A percentile compares a stretch with the other conserved stretches of the same genome.
Evolutionary conservation across 768 basidiomycete species (phyloP).

Genomic region (Pleurotus ostreatus): DNA sequence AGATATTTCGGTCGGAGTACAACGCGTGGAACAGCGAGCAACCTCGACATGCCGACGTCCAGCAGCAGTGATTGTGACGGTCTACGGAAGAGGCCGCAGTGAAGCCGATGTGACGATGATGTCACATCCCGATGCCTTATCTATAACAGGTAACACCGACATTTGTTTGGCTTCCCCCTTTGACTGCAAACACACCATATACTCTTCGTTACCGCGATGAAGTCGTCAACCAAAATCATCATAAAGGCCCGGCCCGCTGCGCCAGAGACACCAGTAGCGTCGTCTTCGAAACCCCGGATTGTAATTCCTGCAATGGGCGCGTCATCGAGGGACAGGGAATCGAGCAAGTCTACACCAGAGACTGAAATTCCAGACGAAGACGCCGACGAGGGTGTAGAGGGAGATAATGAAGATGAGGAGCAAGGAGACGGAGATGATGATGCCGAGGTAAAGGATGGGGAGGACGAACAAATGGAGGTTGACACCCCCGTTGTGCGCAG

Average conservation of each 20-base stretch:
- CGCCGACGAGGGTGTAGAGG: constrained; percentile 29
- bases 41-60: too few species aligned
- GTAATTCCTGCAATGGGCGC: constrained; percentile 19
- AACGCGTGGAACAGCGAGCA: too few species aligned
- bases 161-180: neutral
- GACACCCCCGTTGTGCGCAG: constrained; percentile 22
- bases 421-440: constrained; percentile 18
- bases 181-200: neutral
- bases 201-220: neutral
- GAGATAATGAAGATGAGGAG: constrained; percentile 20
- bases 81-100: too few species aligned
- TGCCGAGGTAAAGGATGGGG: constrained; percentile 27
- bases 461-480: constrained; percentile 15
- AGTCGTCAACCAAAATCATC: constrained; percentile 39
- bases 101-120: too few species aligned
- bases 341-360: constrained; percentile 15
- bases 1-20: too few species aligned
- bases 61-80: too few species aligned
- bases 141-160: too few species aligned
- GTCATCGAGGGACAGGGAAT: constrained; percentile 10
- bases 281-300: constrained; percentile 16
- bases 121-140: too few species aligned
- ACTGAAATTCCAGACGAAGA: constrained; percentile 22
- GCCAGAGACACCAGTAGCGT: constrained; percentile 15
- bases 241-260: constrained; percentile 38